Evolutionary conservation across 2,329 filamentous ascomycete genomes (phyloP).

Genomic region (Alternaria alternata): DNA sequence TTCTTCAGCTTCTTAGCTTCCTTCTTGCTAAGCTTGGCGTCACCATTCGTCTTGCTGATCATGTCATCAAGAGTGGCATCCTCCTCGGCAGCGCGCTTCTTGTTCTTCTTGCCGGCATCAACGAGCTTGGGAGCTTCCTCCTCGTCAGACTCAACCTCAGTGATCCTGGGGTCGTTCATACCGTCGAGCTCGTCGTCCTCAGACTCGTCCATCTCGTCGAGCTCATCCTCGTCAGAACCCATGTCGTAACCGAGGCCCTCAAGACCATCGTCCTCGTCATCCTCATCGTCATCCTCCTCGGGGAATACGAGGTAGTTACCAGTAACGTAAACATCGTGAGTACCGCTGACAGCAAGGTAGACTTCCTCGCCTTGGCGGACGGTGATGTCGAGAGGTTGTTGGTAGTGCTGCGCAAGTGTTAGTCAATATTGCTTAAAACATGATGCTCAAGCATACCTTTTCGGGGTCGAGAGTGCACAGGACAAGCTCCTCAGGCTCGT

Average conservation of each 20-base stretch:
- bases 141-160: constrained; percentile 82
- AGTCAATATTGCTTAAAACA: constrained; percentile 24
- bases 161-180: constrained; percentile 80
- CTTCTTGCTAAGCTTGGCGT: constrained; percentile 89
- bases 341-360: constrained; percentile 90
- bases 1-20: constrained; percentile 98
- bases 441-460: constrained; percentile 71
- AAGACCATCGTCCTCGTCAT: constrained; percentile 66
- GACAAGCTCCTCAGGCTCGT: constrained; percentile 84
- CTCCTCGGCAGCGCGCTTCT: constrained; percentile 83
- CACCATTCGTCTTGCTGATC: constrained; percentile 77
- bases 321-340: constrained; percentile 89
- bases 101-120: constrained; percentile 66
- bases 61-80: constrained; percentile 77
- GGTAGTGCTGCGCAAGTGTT: constrained; percentile 75
- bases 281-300: constrained; percentile 65
- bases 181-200: constrained; percentile 60
- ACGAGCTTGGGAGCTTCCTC: constrained; percentile 68
- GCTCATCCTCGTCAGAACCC: constrained; percentile 79
- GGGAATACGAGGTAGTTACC: constrained; percentile 90
- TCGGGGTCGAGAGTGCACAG: constrained; percentile 95
- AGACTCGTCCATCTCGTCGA: constrained; percentile 64
- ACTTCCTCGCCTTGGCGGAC: constrained; percentile 87
- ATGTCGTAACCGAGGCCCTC: constrained; percentile 79
- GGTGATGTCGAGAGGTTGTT: constrained; percentile 93